These are phyloP conservation scores for Gossypium stocksii DNA, from an alignment of 345 rosid genomes.

Conservation along the genomic window DNA sequence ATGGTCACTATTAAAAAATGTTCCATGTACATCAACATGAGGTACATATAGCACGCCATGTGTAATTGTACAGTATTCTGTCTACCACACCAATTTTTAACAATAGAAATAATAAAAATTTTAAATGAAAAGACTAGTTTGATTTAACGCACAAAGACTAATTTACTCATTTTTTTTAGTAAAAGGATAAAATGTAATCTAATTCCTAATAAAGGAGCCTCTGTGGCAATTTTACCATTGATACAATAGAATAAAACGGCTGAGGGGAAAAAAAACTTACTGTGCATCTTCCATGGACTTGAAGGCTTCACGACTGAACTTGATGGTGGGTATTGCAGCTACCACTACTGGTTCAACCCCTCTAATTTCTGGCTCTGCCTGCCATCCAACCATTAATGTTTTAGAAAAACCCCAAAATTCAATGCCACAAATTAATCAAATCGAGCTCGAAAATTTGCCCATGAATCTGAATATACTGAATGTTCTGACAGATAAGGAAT, in stretches of 20 bases:
- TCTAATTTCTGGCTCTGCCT: slow-evolving; percentile 39
- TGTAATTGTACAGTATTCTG: no score
- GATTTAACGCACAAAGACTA: accelerated
- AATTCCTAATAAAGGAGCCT: no score
- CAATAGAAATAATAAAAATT: no score
- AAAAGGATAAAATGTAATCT: no score
- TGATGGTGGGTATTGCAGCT: slow-evolving; percentile 66
- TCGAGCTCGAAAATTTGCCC: background rate
- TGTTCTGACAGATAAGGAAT: no score
- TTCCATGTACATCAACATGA: no score
- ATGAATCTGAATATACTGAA: no score
- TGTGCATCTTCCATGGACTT: slow-evolving; percentile 52
- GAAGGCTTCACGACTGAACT: slow-evolving; percentile 45
- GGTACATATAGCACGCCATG: no score
- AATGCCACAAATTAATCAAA: background rate
- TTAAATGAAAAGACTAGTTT: no score
- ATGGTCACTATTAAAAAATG: no score
- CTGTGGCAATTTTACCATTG: background rate
- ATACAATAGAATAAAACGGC: background rate
- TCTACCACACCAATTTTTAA: no score
- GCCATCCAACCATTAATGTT: slow-evolving; percentile 9
- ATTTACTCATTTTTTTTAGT: no score
- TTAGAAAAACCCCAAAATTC: background rate
- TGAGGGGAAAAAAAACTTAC: slow-evolving; percentile 32
- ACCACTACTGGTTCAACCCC: slow-evolving; percentile 57